Percentiles rank a stretch among this genome's conserved stretches.
These are phyloP conservation scores for Usnea hakonensis DNA, from an alignment of 495 filamentous ascomycete species.

Conservation along the genomic window DNA sequence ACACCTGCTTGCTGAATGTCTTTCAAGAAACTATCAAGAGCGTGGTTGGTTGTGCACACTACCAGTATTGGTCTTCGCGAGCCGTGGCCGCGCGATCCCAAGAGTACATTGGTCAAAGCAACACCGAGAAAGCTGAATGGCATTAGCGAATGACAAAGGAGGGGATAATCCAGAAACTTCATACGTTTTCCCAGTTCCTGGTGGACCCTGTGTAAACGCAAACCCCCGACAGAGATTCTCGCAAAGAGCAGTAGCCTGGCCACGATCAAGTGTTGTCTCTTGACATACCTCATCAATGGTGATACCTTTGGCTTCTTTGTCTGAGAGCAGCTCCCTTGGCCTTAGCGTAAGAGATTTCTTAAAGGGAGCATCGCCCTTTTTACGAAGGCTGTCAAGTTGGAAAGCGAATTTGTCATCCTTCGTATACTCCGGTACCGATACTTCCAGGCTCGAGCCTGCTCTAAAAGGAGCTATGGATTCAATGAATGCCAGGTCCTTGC, in stretches of 20 bases:
- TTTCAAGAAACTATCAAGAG: conserved; percentile 56
- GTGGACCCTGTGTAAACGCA: conserved; percentile 65
- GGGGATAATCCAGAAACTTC: background rate
- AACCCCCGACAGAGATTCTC: conserved; percentile 45
- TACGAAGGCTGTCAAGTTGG: conserved; percentile 33
- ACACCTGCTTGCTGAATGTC: conserved; percentile 47
- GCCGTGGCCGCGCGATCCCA: conserved; percentile 43
- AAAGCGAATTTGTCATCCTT: conserved; percentile 37
- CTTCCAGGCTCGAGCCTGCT: conserved; percentile 11
- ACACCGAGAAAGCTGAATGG: conserved; percentile 24
- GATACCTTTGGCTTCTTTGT: background rate
- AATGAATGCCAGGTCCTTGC: conserved; percentile 44
- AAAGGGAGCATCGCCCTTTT: conserved; percentile 15
- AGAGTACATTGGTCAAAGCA: conserved; percentile 46
- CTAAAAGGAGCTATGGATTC: conserved; percentile 44
- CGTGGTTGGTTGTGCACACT: conserved; percentile 60
- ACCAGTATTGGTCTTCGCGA: conserved; percentile 53
- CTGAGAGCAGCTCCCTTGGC: conserved; percentile 7
- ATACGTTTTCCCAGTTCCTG: conserved; percentile 61
- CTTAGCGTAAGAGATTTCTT: conserved; percentile 28
- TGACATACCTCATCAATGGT: conserved; percentile 26
- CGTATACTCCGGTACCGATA: conserved; percentile 44
- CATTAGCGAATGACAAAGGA: background rate
- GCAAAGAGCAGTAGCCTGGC: conserved; percentile 50
- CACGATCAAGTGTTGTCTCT: conserved; percentile 44